Evolutionary conservation across 768 basidiomycete species (phyloP).

Genomic region (Leccinum incarnatum): DNA sequence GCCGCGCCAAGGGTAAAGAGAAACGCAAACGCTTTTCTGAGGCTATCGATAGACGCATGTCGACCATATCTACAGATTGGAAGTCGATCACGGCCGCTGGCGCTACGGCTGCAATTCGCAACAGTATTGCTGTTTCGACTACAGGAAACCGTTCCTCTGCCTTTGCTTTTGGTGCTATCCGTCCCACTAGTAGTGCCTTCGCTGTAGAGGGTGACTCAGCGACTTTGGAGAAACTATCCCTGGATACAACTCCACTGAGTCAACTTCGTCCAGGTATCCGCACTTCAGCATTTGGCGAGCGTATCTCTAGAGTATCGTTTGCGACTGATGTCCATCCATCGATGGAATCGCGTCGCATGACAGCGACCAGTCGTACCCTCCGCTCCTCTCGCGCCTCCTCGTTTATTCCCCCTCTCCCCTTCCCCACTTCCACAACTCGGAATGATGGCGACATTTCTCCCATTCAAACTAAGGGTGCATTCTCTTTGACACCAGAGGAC

Average conservation of each 20-base stretch:
- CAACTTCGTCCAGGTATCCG: constrained; percentile 56
- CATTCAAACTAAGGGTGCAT: constrained; percentile 41
- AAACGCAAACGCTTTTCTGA: constrained; percentile 61
- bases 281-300: constrained; percentile 47
- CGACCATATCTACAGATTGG: constrained; percentile 77
- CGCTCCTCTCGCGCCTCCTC: constrained; percentile 43
- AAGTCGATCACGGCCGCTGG: constrained; percentile 67
- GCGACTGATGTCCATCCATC: constrained; percentile 56
- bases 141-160: constrained; percentile 39
- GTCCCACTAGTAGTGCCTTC: constrained; percentile 44
- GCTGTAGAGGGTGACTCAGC: constrained; percentile 42
- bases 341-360: constrained; percentile 42
- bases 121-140: constrained; percentile 53
- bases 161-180: constrained; percentile 60
- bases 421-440: constrained; percentile 10
- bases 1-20: constrained; percentile 46
- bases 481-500: constrained; percentile 54
- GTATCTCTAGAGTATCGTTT: constrained; percentile 65
- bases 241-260: constrained; percentile 38
- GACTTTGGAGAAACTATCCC: constrained; percentile 36
- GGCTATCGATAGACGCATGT: constrained; percentile 79
- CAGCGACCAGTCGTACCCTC: constrained; percentile 41
- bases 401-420: constrained; percentile 41
- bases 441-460: constrained; percentile 40
- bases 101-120: constrained; percentile 71